These are phyloP conservation scores for Termitomyces sp. DNA, from an alignment of 768 basidiomycete species.

Conservation along the genomic window DNA sequence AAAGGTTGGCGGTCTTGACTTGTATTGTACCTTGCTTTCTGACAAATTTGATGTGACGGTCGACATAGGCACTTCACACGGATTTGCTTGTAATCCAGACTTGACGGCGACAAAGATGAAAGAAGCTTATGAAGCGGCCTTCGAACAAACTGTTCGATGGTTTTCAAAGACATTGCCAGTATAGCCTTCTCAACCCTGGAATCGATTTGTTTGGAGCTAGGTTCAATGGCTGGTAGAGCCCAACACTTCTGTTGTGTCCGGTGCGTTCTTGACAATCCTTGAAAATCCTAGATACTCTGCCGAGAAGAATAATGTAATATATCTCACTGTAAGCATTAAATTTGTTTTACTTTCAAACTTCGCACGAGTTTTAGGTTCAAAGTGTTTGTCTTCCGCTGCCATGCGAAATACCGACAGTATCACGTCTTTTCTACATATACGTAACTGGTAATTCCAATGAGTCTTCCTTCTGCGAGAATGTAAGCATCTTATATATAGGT, in stretches of 20 bases:
- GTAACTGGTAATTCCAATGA: neutral
- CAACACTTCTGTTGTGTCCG: neutral
- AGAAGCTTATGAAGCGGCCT: constrained; percentile 34
- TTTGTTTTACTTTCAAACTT: neutral
- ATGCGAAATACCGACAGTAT: neutral
- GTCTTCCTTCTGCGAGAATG: no score
- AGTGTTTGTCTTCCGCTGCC: neutral
- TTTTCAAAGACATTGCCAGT: constrained; percentile 34
- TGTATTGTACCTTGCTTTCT: neutral
- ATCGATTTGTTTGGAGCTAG: neutral
- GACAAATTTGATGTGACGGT: neutral
- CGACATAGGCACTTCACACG: constrained; percentile 36
- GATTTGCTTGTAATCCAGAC: constrained; percentile 39
- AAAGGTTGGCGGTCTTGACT: constrained; percentile 24
- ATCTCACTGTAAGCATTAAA: neutral
- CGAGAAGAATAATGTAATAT: neutral
- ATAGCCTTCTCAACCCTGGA: neutral
- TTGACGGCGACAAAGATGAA: constrained; percentile 30
- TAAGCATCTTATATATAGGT: no score
- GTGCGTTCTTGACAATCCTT: no score
- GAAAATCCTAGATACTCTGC: neutral
- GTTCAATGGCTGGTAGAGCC: neutral
- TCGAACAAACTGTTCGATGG: constrained; percentile 38
- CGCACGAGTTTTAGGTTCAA: no score
- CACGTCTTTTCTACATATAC: neutral